Percentiles rank a stretch among this genome's conserved stretches.
Evolutionary conservation across 148 eudicot species (phyloP).

Genomic region (Camellia japonica): DNA sequence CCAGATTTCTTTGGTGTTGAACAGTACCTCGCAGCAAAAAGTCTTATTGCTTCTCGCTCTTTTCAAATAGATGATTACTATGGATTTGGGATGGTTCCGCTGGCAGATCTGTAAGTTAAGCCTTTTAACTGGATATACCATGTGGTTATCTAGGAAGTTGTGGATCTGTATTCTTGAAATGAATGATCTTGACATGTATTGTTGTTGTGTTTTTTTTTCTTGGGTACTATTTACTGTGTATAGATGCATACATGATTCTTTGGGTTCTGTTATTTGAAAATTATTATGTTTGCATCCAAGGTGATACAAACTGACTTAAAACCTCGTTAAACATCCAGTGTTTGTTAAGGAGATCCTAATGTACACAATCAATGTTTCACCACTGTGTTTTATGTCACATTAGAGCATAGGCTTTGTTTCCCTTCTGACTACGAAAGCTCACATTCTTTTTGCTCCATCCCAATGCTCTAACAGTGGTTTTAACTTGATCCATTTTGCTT

Average conservation of each 20-base stretch:
- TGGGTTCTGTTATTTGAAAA: not conserved
- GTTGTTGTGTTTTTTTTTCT: not conserved
- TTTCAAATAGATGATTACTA: slow-evolving; percentile 84
- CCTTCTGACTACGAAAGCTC: not conserved
- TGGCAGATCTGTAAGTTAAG: slow-evolving; percentile 91
- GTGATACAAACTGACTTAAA: not conserved
- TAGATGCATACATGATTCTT: not conserved
- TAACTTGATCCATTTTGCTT: not conserved
- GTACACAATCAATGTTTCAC: not conserved
- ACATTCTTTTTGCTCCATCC: not conserved
- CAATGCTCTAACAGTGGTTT: not conserved
- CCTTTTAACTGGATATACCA: not conserved
- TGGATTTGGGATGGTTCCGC: slow-evolving; percentile 93
- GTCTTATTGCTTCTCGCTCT: slow-evolving; percentile 89
- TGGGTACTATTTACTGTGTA: not conserved
- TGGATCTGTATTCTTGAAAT: not conserved
- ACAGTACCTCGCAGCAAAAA: slow-evolving; percentile 80
- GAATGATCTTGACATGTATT: not conserved
- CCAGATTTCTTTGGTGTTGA: slow-evolving; percentile 60
- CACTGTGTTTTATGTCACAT: not conserved
- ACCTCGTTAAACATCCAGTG: not conserved
- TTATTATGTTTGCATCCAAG: not conserved
- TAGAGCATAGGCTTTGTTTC: not conserved
- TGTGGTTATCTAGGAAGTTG: not conserved
- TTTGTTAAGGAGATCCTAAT: not conserved